Percentiles rank a stretch among this genome's conserved stretches.
Evolutionary conservation across 208 protist species (phyloP).

Genomic region (Trypanosoma platydactyli): DNA sequence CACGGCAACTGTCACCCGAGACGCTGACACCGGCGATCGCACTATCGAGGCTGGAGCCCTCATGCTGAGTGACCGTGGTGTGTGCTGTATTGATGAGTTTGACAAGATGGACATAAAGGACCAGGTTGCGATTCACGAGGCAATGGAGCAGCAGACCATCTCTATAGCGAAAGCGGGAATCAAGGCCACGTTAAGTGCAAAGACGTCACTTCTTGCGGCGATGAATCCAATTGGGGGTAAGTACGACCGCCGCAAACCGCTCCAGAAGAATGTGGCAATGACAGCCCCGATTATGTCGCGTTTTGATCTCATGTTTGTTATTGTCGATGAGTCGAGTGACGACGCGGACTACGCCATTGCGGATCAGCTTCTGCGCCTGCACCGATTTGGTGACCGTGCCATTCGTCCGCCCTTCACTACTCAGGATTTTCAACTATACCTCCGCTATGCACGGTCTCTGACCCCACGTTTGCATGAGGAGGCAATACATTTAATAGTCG

Average conservation of each 20-base stretch:
- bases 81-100: constrained; percentile 99
- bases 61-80: constrained; percentile 99
- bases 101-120: constrained; percentile 99
- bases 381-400: constrained; percentile 84
- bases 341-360: constrained; percentile 97
- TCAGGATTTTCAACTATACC: constrained; percentile 92
- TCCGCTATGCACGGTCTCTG: constrained; percentile 91
- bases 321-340: constrained; percentile 97
- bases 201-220: constrained; percentile 97
- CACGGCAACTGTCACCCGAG: constrained; percentile 97
- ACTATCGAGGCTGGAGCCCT: constrained; percentile 99
- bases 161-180: constrained; percentile 99
- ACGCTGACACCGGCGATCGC: constrained; percentile 99
- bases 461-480: constrained; percentile 89
- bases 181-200: constrained; percentile 99
- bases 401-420: constrained; percentile 70
- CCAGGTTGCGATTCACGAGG: constrained; percentile 99
- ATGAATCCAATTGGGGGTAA: constrained; percentile 98
- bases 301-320: constrained; percentile 99
- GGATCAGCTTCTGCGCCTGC: constrained; percentile 94
- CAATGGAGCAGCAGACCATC: constrained; percentile 99
- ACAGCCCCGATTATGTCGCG: constrained; percentile 99
- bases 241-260: constrained; percentile 92
- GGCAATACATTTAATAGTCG: constrained; percentile 83
- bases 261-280: constrained; percentile 95